Evolutionary conservation across 2,329 filamentous ascomycete genomes (phyloP).

Genomic region (Sarocladium kiliense): DNA sequence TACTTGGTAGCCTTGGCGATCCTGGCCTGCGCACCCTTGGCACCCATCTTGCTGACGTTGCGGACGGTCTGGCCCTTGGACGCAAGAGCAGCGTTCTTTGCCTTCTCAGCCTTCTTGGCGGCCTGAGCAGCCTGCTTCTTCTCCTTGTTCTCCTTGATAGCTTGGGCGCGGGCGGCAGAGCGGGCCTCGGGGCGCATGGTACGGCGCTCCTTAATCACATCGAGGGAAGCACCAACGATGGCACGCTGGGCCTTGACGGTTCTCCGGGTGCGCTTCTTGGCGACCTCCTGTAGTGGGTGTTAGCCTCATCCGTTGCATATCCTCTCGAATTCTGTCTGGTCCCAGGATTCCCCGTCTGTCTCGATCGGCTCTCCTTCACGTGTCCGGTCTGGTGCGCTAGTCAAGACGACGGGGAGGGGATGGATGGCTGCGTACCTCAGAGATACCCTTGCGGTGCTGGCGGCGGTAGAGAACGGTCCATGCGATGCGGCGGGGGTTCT

Average conservation of each 20-base stretch:
- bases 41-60: slow-evolving; percentile 94
- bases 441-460: slow-evolving; percentile 99
- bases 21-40: slow-evolving; percentile 86
- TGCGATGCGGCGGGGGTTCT: slow-evolving; percentile 99
- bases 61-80: slow-evolving; percentile 73
- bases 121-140: slow-evolving; percentile 87
- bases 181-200: slow-evolving; percentile 92
- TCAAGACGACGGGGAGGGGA: slow-evolving; percentile 1
- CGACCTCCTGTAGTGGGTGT: slow-evolving; percentile 74
- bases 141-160: slow-evolving; percentile 98
- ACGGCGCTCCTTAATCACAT: slow-evolving; percentile 99
- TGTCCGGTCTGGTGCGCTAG: slow-evolving; percentile 4
- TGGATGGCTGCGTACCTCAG: slow-evolving; percentile 71
- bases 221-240: slow-evolving; percentile 98
- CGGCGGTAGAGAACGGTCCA: slow-evolving; percentile 98
- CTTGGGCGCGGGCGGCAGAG: slow-evolving; percentile 78
- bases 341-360: background rate
- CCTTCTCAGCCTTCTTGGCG: slow-evolving; percentile 99
- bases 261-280: slow-evolving; percentile 98
- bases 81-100: slow-evolving; percentile 73
- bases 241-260: slow-evolving; percentile 98
- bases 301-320: slow-evolving; percentile 23
- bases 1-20: slow-evolving; percentile 79
- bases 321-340: background rate
- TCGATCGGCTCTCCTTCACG: background rate